Conservation (phyloP, 441 rosid genomes). For the Arabidopsis hybrid region DNA sequence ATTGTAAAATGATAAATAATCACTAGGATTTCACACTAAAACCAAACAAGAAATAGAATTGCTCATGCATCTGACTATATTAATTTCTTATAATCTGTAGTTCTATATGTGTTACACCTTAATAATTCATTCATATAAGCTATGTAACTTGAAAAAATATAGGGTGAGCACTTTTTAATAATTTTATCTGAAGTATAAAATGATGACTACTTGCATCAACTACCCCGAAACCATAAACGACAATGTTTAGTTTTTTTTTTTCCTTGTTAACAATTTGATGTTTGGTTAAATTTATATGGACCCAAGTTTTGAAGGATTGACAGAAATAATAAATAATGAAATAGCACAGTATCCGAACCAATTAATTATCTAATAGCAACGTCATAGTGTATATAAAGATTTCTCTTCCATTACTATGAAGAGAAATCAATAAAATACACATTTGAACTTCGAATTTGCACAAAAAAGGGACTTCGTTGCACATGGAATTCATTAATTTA, state of each 20-base stretch:
- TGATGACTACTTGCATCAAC: no score
- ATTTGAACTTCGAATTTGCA: background rate
- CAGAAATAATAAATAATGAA: background rate
- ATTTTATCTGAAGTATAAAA: no score
- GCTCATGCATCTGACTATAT: no score
- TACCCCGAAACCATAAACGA: background rate
- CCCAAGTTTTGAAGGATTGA: background rate
- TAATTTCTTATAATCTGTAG: no score
- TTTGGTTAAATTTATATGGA: background rate
- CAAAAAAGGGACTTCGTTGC: conserved; percentile 4
- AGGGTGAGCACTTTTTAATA: no score
- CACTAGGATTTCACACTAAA: no score
- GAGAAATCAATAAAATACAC: background rate
- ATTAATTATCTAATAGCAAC: conserved; percentile 6
- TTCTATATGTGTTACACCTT: no score
- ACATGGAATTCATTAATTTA: background rate
- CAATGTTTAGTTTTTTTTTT: background rate
- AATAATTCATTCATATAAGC: no score
- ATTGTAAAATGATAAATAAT: no score
- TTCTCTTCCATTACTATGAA: conserved; percentile 13
- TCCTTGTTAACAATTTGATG: background rate
- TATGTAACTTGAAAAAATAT: no score
- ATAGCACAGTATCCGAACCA: conserved; percentile 12
- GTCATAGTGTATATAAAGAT: conserved; percentile 12
- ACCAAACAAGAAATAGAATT: no score